Evolutionary conservation across 2,329 filamentous ascomycete species (phyloP).

Genomic region (Setomelanomma holmii): DNA sequence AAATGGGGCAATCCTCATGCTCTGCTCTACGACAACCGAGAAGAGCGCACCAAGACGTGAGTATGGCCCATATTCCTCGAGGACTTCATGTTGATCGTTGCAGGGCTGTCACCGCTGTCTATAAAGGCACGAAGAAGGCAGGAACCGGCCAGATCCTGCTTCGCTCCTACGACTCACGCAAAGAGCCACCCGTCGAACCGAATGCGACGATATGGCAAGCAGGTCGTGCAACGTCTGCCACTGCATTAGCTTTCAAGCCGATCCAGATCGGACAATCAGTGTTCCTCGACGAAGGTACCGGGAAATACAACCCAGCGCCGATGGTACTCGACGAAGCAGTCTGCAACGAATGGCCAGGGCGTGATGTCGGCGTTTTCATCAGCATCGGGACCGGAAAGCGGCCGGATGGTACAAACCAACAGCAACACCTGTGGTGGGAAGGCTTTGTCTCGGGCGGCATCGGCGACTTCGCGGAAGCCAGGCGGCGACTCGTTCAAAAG

Average conservation of each 20-base stretch:
- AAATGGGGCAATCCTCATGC: slow-evolving; percentile 85
- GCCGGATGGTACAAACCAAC: slow-evolving; percentile 72
- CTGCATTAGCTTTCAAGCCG: slow-evolving; percentile 92
- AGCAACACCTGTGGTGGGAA: slow-evolving; percentile 86
- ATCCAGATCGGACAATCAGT: slow-evolving; percentile 91
- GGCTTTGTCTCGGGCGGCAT: slow-evolving; percentile 75
- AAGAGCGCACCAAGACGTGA: slow-evolving; percentile 89
- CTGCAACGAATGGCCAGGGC: slow-evolving; percentile 92
- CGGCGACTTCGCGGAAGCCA: slow-evolving; percentile 90
- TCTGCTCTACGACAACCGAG: slow-evolving; percentile 83
- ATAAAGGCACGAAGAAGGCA: slow-evolving; percentile 78
- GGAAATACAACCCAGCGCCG: slow-evolving; percentile 90
- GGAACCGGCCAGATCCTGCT: slow-evolving; percentile 72
- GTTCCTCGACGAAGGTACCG: slow-evolving; percentile 91
- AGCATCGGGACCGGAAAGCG: slow-evolving; percentile 94
- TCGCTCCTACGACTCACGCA: slow-evolving; percentile 93
- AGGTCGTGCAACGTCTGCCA: slow-evolving; percentile 90
- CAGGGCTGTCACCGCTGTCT: slow-evolving; percentile 89
- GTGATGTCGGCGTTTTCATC: slow-evolving; percentile 90
- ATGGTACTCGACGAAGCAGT: slow-evolving; percentile 87
- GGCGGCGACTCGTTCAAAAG: slow-evolving; percentile 82
- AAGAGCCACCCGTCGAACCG: slow-evolving; percentile 87
- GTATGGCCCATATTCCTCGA: slow-evolving; percentile 41
- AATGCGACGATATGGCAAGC: slow-evolving; percentile 98
- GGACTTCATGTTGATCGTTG: slow-evolving; percentile 20